Evolutionary conservation across 2,329 filamentous ascomycete genomes (phyloP), one percentile per base, ranked within the genome.

Genomic region (Talaromyces sp.): DNA sequence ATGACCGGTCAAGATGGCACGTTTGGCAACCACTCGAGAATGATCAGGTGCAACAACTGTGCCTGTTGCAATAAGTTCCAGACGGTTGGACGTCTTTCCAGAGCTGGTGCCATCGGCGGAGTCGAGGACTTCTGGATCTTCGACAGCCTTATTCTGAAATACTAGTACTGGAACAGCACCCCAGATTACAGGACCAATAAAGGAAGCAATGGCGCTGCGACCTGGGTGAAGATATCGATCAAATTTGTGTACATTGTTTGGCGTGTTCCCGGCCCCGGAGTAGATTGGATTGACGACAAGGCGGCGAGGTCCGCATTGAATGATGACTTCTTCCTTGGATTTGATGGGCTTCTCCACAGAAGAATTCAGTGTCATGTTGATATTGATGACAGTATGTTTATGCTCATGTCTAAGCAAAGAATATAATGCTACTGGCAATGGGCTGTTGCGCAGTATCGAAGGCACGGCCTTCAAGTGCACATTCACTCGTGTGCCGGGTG

Each of bases 201-300:
- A 96, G 11, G 89, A 90, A 7, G 93, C 95, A 25, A 98, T 88
- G 3, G 91, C 91, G 8, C 91, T 93, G 69, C 92, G 89, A 3
- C 95, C 95, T 0, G 95, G 93, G 75, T 98, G 92, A 5, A 98
- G 80, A 79, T 86, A 99, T 33, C 93, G 89, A 76, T 92, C 90
- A 77, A 92, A 98, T 76, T 99, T 99, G 84, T 98, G 93, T 14
- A 99, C 93, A 72, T 99, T 89, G 79, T 98, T 98, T 55, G 92
- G 91, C 0, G 93, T 97, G 72, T 89, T 92, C 62, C 93, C 93
- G n/a, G 86, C 83, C 72, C 91, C 86, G 0, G 93, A 97, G 81
- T 93, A 97, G 52, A 98, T 82, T 11, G 95, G 95, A 71, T 95
- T 93, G 78, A 97, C 87, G 64, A 93, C 80, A 71, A 97, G 88